Base-by-base conservation (phyloP, 352 stramenopile genomes). In the Pseudoperonospora humuli region DNA sequence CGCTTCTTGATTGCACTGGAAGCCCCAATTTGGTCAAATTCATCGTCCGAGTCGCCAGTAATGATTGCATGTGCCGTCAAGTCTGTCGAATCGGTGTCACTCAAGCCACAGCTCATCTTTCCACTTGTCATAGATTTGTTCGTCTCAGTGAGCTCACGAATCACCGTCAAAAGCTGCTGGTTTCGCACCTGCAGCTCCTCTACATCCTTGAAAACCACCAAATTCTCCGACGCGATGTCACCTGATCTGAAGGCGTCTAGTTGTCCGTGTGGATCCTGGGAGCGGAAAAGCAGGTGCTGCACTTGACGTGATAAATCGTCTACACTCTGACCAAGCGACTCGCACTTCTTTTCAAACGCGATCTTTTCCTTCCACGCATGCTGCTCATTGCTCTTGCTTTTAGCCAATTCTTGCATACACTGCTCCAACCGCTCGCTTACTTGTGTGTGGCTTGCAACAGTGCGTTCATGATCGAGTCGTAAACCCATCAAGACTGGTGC, bases 261-360 rank as follows among this genome's bases (percentile, higher is more conserved):
- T 13, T 66, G 48, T 7, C 61, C 38, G 14, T 57, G 48, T 4
- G 64, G 50, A 28, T 96, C 62, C 17, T 96, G 70, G 10, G 73
- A 75, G 18, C 71, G 70, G 62, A 85, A 88, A 7, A 91, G 57
- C 37, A 91, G 32, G 43, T 93, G 72, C 59, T 97, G 94, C 4
- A 98, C 84, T 61, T 98, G 94, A 7, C 76, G 73, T 5, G 88
- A 94, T 34, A 98, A 65, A 50, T 97, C 89, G 19, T 90, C 73
- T 24, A 93, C 87, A 29, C 84, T 87, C 44, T 84, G 70, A 17
- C 68, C 64, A 14, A 96, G 61, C 20, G 85, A 75, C 3, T 81
- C 60, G 26, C 76, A 84, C 45, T 95, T 79, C 24, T 67, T 65
- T 58, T 89, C 71, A 34, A 81, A 67, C 13, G 67, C 48, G 26